Percentiles rank a stretch among this genome's conserved stretches.
Evolutionary conservation across 805 yeast species (phyloP).

Genomic region (Metschnikowia henanensis): DNA sequence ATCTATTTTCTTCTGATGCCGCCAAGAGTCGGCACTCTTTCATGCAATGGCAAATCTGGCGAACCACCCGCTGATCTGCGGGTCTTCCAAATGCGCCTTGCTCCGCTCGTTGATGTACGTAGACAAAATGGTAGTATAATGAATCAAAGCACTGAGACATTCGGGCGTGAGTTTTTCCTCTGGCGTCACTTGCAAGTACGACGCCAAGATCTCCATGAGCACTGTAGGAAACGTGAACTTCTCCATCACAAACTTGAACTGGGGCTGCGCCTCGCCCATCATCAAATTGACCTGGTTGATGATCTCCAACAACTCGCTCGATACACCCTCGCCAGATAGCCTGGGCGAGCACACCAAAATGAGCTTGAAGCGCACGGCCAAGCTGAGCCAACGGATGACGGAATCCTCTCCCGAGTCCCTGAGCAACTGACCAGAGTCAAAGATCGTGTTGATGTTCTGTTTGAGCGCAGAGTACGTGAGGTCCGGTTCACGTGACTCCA

Average conservation of each 20-base stretch:
- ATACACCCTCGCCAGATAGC: background rate
- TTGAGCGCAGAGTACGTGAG: conserved; percentile 1
- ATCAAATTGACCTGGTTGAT: conserved; percentile 3
- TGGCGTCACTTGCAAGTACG: conserved; percentile 3
- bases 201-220: conserved; percentile 11
- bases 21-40: too few relatives aligned
- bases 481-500: background rate
- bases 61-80: conserved; percentile 11
- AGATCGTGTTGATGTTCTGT: background rate
- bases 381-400: conserved; percentile 2
- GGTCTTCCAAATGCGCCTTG: conserved; percentile 2
- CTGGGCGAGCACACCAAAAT: conserved; percentile 2
- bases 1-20: too few relatives aligned
- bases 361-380: conserved; percentile 5
- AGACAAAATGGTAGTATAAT: conserved; percentile 6
- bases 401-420: background rate
- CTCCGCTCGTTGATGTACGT: conserved; percentile 4
- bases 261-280: background rate
- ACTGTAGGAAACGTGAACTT: conserved; percentile 1
- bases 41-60: conserved; percentile 1
- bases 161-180: conserved; percentile 5
- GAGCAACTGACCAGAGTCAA: background rate
- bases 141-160: conserved; percentile 8
- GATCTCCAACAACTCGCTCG: conserved; percentile 7
- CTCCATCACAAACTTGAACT: conserved; percentile 3